Evolutionary conservation across 495 filamentous ascomycete genomes (phyloP).

Genomic region (Cercophora newfieldiana): DNA sequence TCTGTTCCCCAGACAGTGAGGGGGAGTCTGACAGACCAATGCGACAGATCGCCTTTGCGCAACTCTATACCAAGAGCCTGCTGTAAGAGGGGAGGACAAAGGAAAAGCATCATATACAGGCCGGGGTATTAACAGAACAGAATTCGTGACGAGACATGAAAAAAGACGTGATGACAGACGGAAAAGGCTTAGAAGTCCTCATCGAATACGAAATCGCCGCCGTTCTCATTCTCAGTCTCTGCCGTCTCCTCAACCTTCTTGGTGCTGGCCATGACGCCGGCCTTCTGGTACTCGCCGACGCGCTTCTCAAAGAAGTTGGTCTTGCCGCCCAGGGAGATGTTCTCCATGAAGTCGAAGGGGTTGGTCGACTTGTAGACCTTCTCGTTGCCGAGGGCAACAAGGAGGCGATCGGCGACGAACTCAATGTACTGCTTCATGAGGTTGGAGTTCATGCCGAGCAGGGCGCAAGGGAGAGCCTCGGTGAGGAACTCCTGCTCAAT

Average conservation of each 20-base stretch:
- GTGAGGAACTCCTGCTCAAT: constrained; percentile 99
- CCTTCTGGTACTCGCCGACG: constrained; percentile 99
- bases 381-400: constrained; percentile 86
- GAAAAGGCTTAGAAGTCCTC: constrained; percentile 81
- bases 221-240: constrained; percentile 59
- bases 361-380: constrained; percentile 92
- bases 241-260: constrained; percentile 65
- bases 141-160: constrained; percentile 20
- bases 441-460: constrained; percentile 95
- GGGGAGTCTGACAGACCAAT: background rate
- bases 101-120: constrained; percentile 11
- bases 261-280: constrained; percentile 93
- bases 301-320: constrained; percentile 99
- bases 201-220: constrained; percentile 86
- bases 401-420: constrained; percentile 95
- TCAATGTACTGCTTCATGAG: constrained; percentile 99
- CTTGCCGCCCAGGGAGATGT: constrained; percentile 97
- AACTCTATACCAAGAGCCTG: constrained; percentile 29
- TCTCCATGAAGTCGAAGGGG: constrained; percentile 99
- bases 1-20: background rate
- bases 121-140: constrained; percentile 24
- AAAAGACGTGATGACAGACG: constrained; percentile 10
- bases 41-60: constrained; percentile 8
- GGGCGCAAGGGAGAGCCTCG: constrained; percentile 84
- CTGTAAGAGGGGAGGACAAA: constrained; percentile 22